Conservation (phyloP, 1,284 basidiomycete species). For the Cronartium ribicola region DNA sequence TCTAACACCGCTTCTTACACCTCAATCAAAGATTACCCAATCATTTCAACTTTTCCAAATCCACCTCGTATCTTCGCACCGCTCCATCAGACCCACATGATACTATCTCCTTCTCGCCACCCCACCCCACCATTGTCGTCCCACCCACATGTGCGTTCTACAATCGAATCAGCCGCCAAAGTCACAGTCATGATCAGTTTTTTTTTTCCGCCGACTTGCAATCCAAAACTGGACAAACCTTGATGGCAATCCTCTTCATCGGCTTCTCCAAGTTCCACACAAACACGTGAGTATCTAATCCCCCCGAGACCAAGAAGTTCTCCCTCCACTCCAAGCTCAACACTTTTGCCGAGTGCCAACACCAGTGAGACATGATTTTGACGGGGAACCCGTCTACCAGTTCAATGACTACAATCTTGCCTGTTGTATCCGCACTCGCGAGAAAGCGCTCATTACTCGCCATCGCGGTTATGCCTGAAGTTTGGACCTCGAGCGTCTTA, state of each 20-base stretch:
- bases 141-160: constrained; percentile 40
- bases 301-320: constrained; percentile 73
- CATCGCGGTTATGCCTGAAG: constrained; percentile 67
- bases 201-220: background rate
- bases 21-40: background rate
- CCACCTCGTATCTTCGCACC: constrained; percentile 28
- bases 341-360: constrained; percentile 78
- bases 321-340: constrained; percentile 72
- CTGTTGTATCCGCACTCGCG: constrained; percentile 61
- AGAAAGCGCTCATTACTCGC: constrained; percentile 63
- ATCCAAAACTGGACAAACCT: constrained; percentile 52
- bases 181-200: background rate
- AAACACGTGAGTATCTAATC: constrained; percentile 86
- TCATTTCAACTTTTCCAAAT: constrained; percentile 19
- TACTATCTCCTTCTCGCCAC: constrained; percentile 7
- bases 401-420: constrained; percentile 75
- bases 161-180: background rate
- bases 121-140: constrained; percentile 33
- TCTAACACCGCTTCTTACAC: background rate
- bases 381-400: constrained; percentile 60
- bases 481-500: constrained; percentile 63
- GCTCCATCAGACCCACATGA: constrained; percentile 35
- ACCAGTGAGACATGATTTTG: constrained; percentile 69
- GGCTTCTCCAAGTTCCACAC: constrained; percentile 77
- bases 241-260: constrained; percentile 72